Base-by-base conservation (phyloP, 2,329 filamentous ascomycete genomes). In the Fusarium sp. region DNA sequence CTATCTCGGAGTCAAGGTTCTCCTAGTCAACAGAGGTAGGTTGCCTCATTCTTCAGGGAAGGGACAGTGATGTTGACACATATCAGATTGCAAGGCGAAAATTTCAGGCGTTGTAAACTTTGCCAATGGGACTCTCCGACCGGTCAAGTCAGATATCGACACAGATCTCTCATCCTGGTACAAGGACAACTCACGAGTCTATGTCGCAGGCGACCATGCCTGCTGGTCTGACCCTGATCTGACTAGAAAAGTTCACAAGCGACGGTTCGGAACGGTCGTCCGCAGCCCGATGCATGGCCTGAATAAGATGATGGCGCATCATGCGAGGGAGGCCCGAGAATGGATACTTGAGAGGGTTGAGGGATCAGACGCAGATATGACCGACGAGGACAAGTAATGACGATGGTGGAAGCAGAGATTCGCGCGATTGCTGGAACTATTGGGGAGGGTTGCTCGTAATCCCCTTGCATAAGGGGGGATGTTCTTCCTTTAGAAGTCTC, bases 161-260 rank as follows among this genome's bases (percentile, higher is more conserved):
- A 82, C 84, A n/a, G 80, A 83, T 57, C 80, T 93, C 1, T 89
- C 87, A 2, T 80, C 81, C 21, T 98, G 94, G 94, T 98, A 97
- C 76, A 90, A 89, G 71, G 82, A 87, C 66, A 88, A 92, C 75
- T 95, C 92, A 0, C 83, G 86, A 4, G 88, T 97, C 42, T 96
- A 89, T 69, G 90, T 97, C 15, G 85, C 89, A 2, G 78, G 82
- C 23, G 82, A 88, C 56, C 94, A 97, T 73, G 84, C 85, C 11
- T 89, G 91, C 73, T 97, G 92, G 89, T 79, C 75, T 58, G 85
- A 88, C 53, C 80, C 82, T 29, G 85, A 88, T 5, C 78, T 87
- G 17, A 81, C 77, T 2, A 80, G 82, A 60, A 87, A 86, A 68
- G 83, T 88, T 0, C 75, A 79, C 43, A 88, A 87, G 76, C 79